Base-by-base conservation (phyloP, 805 yeast species). In the Starmerella cellae region DNA sequence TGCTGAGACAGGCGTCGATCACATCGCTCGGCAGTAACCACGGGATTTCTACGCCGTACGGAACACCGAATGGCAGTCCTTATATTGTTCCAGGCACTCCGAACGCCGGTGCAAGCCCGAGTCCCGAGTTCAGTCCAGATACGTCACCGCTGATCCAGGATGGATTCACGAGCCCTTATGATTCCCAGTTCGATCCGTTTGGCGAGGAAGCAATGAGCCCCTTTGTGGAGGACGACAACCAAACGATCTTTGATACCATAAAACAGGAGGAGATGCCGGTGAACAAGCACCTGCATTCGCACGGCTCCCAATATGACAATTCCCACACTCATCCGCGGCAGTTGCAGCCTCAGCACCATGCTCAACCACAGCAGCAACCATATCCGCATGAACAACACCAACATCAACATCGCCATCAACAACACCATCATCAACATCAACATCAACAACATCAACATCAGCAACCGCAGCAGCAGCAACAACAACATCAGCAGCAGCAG, bases 71-170 rank as follows among this genome's bases (percentile, higher is more conserved):
- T 5, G 19, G 22, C 3, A 13, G 26, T 6, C 38, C 39, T 3
- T 35, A 22, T 8, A 23, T 18, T 10, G 35, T 41, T 3, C 38
- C 38, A 4, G 39, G 29, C 3, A 24, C 43, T 8, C 43, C 43
- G 5, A 19, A 28, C 30, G n/a, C 19, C 30, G 29, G 28, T 11
- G 5, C 31, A 5, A 8, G 10, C 17, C 27, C 16, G 8, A n/a
- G n/a, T n/a, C 13, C 18, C n/a, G 39, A 36, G 16, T 9, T 18
- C 19, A 37, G 38, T 23, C 21, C 46, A 6, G 30, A 21, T 3
- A 37, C 36, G n/a, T 44, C 47, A 2, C 47, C 47, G 13, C 29
- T 39, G 24, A 29, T 26, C 16, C 33, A 21, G n/a, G 39, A 35
- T 9, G 38, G 32, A 3, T 18, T 40, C 13, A 16, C 8, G 17